Evolutionary conservation across 2,329 filamentous ascomycete genomes (phyloP).

Genomic region (Biscogniauxia mediterranea): DNA sequence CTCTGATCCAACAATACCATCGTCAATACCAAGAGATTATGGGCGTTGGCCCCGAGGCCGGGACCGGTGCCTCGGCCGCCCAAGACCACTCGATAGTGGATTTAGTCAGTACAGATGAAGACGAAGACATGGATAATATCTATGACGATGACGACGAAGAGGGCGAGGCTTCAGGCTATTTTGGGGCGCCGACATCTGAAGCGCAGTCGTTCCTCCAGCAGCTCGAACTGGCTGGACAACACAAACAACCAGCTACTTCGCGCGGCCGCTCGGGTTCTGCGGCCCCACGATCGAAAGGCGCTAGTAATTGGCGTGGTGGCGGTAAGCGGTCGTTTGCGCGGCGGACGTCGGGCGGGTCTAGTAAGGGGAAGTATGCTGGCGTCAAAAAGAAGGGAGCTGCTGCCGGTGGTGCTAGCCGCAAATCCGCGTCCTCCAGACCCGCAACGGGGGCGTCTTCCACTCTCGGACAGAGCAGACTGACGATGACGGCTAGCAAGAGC

Average conservation of each 20-base stretch:
- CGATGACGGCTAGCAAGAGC: constrained; percentile 9
- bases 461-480: constrained; percentile 4
- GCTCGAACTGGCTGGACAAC: constrained; percentile 18
- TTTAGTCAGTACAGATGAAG: constrained; percentile 42
- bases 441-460: constrained; percentile 1
- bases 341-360: constrained; percentile 16
- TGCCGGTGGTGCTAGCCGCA: constrained; percentile 9
- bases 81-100: constrained; percentile 49
- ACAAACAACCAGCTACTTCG: constrained; percentile 15
- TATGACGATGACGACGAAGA: constrained; percentile 25
- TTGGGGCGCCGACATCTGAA: constrained; percentile 29
- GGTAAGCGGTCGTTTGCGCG: constrained; percentile 21
- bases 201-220: constrained; percentile 32
- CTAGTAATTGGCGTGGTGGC: constrained; percentile 20
- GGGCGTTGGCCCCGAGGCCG: constrained; percentile 26
- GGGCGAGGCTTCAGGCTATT: constrained; percentile 48
- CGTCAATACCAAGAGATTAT: constrained; percentile 51
- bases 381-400: constrained; percentile 22
- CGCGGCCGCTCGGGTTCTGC: constrained; percentile 22
- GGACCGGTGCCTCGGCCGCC: constrained; percentile 11
- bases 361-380: constrained; percentile 14
- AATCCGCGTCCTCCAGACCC: constrained; percentile 9
- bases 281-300: constrained; percentile 16
- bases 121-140: constrained; percentile 22
- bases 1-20: constrained; percentile 52